These are phyloP conservation scores for Lactuca saligna DNA, from an alignment of 129 eudicot genomes.

Conservation along the genomic window DNA sequence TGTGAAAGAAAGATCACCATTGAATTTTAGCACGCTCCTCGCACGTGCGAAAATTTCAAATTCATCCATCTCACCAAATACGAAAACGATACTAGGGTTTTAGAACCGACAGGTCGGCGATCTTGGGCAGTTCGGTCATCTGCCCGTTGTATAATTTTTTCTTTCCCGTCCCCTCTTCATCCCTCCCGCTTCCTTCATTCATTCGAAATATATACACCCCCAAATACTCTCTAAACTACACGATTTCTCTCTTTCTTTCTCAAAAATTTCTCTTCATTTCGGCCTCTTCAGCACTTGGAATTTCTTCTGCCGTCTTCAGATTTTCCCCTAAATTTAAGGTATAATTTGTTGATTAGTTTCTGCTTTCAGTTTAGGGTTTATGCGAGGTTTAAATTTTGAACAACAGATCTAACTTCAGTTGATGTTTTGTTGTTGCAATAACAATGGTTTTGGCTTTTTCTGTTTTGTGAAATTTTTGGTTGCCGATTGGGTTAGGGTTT, in stretches of 20 bases:
- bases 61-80: constrained; percentile 3
- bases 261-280: neutral
- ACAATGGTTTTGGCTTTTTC: neutral
- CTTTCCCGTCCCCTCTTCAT: constrained; percentile 18
- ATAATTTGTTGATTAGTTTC: constrained; percentile 3
- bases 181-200: constrained; percentile 41
- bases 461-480: neutral
- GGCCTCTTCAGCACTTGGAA: neutral
- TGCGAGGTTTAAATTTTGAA: constrained; percentile 1
- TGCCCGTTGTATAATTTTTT: constrained; percentile 29
- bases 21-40: constrained; percentile 28
- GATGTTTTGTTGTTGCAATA: neutral
- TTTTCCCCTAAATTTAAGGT: constrained; percentile 4
- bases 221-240: constrained; percentile 6
- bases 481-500: constrained; percentile 26
- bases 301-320: constrained; percentile 15
- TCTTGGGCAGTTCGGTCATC: constrained; percentile 40
- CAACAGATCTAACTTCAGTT: constrained; percentile 24
- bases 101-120: constrained; percentile 33
- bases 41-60: constrained; percentile 34
- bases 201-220: constrained; percentile 37
- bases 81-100: constrained; percentile 29
- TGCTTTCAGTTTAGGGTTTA: constrained; percentile 15
- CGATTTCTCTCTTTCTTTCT: constrained; percentile 1
- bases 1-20: neutral